A percentile compares a stretch with the other conserved stretches of the same genome.
phyloP scores from a whole-genome alignment of 257 asterid genomes.

The Forsythia suspensa region DNA sequence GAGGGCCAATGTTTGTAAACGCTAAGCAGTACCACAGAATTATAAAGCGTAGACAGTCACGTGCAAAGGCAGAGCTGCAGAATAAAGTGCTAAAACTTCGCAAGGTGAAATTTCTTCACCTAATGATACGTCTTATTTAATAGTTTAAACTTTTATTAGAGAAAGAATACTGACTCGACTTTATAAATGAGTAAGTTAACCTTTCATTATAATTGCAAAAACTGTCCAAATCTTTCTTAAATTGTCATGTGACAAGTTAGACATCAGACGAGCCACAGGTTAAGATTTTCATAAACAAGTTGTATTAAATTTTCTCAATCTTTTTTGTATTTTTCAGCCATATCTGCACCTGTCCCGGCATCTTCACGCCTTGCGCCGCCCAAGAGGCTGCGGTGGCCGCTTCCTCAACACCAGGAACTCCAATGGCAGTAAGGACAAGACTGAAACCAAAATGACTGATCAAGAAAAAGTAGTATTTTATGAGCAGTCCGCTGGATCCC shows the following conservation, averaged over 20 bases:
- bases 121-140: neutral
- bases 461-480: neutral
- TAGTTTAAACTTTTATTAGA: neutral
- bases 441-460: conserved; percentile 1
- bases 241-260: neutral
- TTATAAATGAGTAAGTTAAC: neutral
- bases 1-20: conserved; percentile 66
- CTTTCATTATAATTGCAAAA: neutral
- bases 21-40: conserved; percentile 84
- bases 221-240: neutral
- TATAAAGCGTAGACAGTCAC: conserved; percentile 69
- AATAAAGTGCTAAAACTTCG: conserved; percentile 45
- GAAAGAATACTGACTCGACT: neutral
- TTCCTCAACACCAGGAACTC: conserved; percentile 63
- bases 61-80: conserved; percentile 59
- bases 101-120: conserved; percentile 42
- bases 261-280: neutral
- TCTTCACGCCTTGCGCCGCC: conserved; percentile 90
- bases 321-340: conserved; percentile 46
- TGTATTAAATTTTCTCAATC: neutral
- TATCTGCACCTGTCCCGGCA: conserved; percentile 84
- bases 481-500: conserved; percentile 34
- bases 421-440: conserved; percentile 16
- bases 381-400: conserved; percentile 87
- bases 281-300: neutral